A percentile compares a stretch with the other conserved stretches of the same genome.
Conservation (phyloP, 768 basidiomycete species). For the Myochromella boudieri region DNA sequence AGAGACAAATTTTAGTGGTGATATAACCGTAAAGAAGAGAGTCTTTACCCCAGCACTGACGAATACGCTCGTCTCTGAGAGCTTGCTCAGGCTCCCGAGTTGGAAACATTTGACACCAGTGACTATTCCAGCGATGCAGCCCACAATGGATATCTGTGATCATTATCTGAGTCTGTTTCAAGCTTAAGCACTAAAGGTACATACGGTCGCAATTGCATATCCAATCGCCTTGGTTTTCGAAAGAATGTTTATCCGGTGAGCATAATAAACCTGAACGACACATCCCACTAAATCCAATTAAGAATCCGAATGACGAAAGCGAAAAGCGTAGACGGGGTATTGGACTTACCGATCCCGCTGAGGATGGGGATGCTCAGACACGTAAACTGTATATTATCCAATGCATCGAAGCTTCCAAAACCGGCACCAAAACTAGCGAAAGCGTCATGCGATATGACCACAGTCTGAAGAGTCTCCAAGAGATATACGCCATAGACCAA, state of each 20-base stretch:
- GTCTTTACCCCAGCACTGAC: constrained; percentile 18
- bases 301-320: not conserved
- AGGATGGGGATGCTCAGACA: constrained; percentile 29
- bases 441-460: constrained; percentile 24
- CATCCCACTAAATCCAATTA: constrained; percentile 29
- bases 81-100: constrained; percentile 20
- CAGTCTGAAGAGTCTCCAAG: constrained; percentile 27
- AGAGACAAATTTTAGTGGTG: not conserved
- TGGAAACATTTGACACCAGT: constrained; percentile 21
- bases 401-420: constrained; percentile 24
- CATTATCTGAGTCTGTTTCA: not conserved
- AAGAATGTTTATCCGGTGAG: constrained; percentile 31
- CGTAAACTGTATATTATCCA: constrained; percentile 22
- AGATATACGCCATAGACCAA: constrained; percentile 27
- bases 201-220: constrained; percentile 15
- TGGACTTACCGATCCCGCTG: constrained; percentile 25
- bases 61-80: constrained; percentile 16
- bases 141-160: constrained; percentile 16
- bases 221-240: constrained; percentile 20
- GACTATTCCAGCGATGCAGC: constrained; percentile 19
- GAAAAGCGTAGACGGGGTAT: not conserved
- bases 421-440: constrained; percentile 27
- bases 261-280: constrained; percentile 31
- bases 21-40: not conserved
- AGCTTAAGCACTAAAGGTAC: not conserved